phyloP scores from a whole-genome alignment of 2,329 filamentous ascomycete species.

The Epichloe aotearoae region DNA sequence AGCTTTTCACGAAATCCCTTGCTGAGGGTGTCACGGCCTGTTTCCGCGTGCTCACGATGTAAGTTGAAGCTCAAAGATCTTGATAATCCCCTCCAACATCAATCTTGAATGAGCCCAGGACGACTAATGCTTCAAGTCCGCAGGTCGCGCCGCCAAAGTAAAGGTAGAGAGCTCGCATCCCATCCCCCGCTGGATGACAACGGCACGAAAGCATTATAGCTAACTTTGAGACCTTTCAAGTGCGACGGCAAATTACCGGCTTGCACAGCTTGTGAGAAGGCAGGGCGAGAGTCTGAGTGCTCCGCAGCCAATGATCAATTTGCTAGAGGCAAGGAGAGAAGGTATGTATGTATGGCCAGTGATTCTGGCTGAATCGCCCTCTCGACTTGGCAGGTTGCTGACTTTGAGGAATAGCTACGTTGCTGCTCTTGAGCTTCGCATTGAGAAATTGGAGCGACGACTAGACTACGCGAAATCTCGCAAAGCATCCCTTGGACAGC shows the following conservation, averaged over 20 bases:
- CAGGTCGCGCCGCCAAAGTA: constrained; percentile 78
- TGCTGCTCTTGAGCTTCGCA: constrained; percentile 79
- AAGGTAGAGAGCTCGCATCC: constrained; percentile 42
- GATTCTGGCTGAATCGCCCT: not conserved
- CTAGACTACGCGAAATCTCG: constrained; percentile 57
- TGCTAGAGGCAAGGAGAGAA: constrained; percentile 86
- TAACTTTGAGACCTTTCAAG: constrained; percentile 23
- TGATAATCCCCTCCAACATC: not conserved
- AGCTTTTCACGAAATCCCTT: constrained; percentile 44
- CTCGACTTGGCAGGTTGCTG: not conserved
- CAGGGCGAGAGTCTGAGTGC: constrained; percentile 73
- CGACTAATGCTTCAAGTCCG: not conserved
- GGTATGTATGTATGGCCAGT: constrained; percentile 32
- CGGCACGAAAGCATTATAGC: not conserved
- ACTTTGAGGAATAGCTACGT: constrained; percentile 52
- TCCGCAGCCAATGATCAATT: constrained; percentile 94
- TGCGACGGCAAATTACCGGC: constrained; percentile 94
- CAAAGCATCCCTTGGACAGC: constrained; percentile 55
- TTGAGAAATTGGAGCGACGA: constrained; percentile 75
- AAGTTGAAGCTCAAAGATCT: constrained; percentile 12
- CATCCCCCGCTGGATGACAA: not conserved
- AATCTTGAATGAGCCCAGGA: not conserved
- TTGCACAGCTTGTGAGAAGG: constrained; percentile 89
- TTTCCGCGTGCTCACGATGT: constrained; percentile 70
- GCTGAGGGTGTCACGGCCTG: constrained; percentile 62